phyloP scores from a whole-genome alignment of 2,329 filamentous ascomycete genomes.

The Sarocladiaceae sp. region DNA sequence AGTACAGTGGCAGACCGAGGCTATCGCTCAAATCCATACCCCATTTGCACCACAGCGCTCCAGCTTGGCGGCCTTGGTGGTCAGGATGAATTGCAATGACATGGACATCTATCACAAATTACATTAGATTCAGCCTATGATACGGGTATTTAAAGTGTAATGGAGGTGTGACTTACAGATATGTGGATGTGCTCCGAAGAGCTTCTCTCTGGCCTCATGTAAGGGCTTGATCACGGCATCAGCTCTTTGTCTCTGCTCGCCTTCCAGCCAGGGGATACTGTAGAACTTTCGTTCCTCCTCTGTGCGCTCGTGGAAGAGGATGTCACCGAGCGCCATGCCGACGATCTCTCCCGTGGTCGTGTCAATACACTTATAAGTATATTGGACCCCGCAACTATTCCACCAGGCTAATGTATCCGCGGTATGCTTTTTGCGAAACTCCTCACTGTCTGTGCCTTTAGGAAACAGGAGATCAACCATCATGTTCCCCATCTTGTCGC shows the following conservation, averaged over 20 bases:
- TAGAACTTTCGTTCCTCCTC: slow-evolving; percentile 38
- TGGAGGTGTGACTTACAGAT: slow-evolving; percentile 32
- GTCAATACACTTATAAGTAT: slow-evolving; percentile 45
- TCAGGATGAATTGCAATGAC: slow-evolving; percentile 40
- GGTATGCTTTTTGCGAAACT: slow-evolving; percentile 39
- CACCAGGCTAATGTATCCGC: slow-evolving; percentile 34
- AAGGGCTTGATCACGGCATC: slow-evolving; percentile 37
- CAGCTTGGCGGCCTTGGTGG: slow-evolving; percentile 38
- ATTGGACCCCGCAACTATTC: slow-evolving; percentile 34
- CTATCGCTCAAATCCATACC: slow-evolving; percentile 32
- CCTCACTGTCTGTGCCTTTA: slow-evolving; percentile 22
- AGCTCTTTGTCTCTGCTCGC: slow-evolving; percentile 36
- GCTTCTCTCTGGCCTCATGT: slow-evolving; percentile 34
- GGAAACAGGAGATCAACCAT: slow-evolving; percentile 41
- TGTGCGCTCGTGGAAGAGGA: slow-evolving; percentile 31
- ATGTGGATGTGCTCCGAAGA: slow-evolving; percentile 33
- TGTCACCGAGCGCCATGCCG: slow-evolving; percentile 43
- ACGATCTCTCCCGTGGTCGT: slow-evolving; percentile 36
- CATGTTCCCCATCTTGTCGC: slow-evolving; percentile 30
- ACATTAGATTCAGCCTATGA: slow-evolving; percentile 8
- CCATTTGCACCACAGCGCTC: slow-evolving; percentile 36
- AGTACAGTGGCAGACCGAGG: slow-evolving; percentile 37
- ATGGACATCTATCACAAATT: slow-evolving; percentile 27
- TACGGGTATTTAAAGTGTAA: not conserved
- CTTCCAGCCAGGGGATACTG: slow-evolving; percentile 41